Evolutionary conservation across 495 filamentous ascomycete species (phyloP), one percentile per base, ranked within the genome.

Genomic region (Extremus antarcticus): DNA sequence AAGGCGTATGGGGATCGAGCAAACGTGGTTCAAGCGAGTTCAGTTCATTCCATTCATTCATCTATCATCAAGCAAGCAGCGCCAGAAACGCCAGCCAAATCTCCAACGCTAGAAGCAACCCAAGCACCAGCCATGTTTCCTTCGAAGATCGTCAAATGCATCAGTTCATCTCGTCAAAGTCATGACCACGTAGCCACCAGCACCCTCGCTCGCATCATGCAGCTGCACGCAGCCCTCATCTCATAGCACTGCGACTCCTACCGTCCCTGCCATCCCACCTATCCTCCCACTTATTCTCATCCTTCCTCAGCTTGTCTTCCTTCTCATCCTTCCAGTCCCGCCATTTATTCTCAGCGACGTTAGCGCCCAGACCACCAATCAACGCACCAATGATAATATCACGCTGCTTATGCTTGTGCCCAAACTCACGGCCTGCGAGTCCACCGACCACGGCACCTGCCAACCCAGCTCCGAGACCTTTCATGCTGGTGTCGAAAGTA

Each of bases 371-470:
- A 0, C 58, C 61, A 1, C 61, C 61, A n/a, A 64, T 40, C 17
- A 58, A 10, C 1, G 61, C 58, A 2, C 61, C 61, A 17, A 64
- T 35, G 4, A 64, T 3, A 15, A 58, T 54, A 50, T 60, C 58
- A 9, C 59, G 50, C 3, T 58, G 46, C 55, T 51, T 50, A 32
- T 62, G 50, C 47, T 52, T 43, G 54, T 60, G 46, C 1, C 58
- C 58, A 22, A 60, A 61, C 47, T 64, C 38, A 21, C 53, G 25
- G 3, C 54, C 61, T 9, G 61, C 61, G n/a, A 61, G 10, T 2
- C 58, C 58, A n/a, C 61, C 61, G 11, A 57, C 51, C 2, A 58
- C 56, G 1, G 61, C 61, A 19, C 61, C 61, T 2, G 55, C 61
- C 10, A 61, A 15, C 2, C 54, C 58, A 10, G 47, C 61, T 22